Evolutionary conservation across 352 stramenopile genomes (phyloP), one percentile per base, ranked within the genome.

Genomic region (Pythium scleroteichum): DNA sequence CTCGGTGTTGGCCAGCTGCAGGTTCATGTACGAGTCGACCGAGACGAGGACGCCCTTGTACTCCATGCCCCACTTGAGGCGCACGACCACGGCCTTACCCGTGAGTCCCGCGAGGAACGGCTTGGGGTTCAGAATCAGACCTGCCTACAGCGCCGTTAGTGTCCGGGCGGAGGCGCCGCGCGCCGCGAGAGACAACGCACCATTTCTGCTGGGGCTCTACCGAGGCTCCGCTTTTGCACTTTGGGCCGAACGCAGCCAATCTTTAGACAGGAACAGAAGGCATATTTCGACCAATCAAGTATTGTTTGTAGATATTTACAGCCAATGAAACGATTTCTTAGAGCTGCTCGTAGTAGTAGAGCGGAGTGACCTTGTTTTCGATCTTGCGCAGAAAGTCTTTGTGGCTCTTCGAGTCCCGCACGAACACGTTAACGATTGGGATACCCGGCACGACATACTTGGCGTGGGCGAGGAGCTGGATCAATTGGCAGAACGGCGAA

Each of bases 41-140:
- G 92, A 98, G 39, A 97, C 73, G 54, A 96, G 79, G 33, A 94
- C 71, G 60, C 90, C 97, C 75, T 98, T 97, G 79, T 99, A 99
- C 79, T 99, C 97, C 92, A 99, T 98, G 29, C 97, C 97, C 97
- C 97, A 99, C 82, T 99, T 99, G 54, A 99, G 88, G 62, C 98
- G 97, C 51, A 98, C 96, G 65, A 98, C 86, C 35, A 99, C 95
- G 19, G 78, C 64, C 71, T 99, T 98, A 27, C 97, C 97, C 17
- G 91, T 97, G 46, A 98, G 85, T 41, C 94, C 90, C 32, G 87
- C 92, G 62, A 98, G 83, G 75, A 98, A 98, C 44, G 94, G 94
- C 81, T 98, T 98, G 4, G 94, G 94, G 78, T 98, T 98, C 51
- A 98, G 75, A 64, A 97, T 97, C 62, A 95, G 71, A 51, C 83